These are phyloP conservation scores for Talaromyces wortmannii DNA, from an alignment of 495 filamentous ascomycete genomes.

Conservation along the genomic window DNA sequence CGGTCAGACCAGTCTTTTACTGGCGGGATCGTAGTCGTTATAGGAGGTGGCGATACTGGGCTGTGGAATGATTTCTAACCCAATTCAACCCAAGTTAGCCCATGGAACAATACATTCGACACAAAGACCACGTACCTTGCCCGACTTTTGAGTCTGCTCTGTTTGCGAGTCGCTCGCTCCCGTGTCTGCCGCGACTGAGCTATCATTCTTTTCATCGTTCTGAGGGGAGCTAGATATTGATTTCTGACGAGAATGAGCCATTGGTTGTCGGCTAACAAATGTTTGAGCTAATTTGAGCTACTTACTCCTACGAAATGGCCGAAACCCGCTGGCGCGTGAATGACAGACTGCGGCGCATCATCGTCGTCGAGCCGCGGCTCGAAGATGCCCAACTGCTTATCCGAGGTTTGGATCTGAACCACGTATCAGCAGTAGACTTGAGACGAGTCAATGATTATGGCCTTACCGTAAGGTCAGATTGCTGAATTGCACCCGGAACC, in stretches of 20 bases:
- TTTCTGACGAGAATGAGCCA: neutral
- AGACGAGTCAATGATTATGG: slow-evolving; percentile 5
- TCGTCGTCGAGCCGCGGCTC: slow-evolving; percentile 59
- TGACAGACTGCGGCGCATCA: slow-evolving; percentile 68
- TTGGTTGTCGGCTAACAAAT: neutral
- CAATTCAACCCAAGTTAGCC: neutral
- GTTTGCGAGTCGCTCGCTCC: slow-evolving; percentile 11
- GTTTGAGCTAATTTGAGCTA: too few species aligned
- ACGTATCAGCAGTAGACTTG: neutral
- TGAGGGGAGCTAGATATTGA: neutral
- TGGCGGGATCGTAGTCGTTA: slow-evolving; percentile 63
- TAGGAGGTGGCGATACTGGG: slow-evolving; percentile 54
- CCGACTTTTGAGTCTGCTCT: slow-evolving; percentile 14
- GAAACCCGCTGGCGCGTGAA: slow-evolving; percentile 79
- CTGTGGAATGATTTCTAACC: slow-evolving; percentile 19
- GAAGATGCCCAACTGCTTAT: slow-evolving; percentile 41
- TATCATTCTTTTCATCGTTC: neutral
- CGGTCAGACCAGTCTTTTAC: slow-evolving; percentile 57
- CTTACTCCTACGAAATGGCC: slow-evolving; percentile 59
- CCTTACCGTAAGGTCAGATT: slow-evolving; percentile 28
- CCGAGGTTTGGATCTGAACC: slow-evolving; percentile 53
- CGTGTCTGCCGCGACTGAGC: neutral
- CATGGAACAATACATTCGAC: neutral
- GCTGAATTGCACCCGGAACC: neutral
- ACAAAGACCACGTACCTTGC: slow-evolving; percentile 21